A percentile compares a stretch with the other conserved stretches of the same genome.
phyloP scores from a whole-genome alignment of 495 filamentous ascomycete species.

The Amniculicola lignicola region DNA sequence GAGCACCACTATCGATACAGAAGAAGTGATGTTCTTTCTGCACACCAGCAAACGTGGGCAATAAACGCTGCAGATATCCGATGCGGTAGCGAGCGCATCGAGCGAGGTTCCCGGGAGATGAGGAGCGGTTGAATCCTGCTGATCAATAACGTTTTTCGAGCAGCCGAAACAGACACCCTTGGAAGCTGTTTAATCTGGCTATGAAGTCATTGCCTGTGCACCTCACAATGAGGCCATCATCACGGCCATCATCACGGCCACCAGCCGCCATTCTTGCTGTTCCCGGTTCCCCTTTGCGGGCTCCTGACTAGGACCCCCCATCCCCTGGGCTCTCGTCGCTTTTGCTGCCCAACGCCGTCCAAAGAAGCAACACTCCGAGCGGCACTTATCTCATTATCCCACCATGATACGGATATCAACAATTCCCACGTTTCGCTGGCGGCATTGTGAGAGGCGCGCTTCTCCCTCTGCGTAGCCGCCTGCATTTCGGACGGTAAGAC shows the following conservation, averaged over 20 bases:
- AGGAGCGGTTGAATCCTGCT: constrained; percentile 19
- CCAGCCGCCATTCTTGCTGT: background rate
- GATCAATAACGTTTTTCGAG: constrained; percentile 16
- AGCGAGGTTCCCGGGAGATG: constrained; percentile 8
- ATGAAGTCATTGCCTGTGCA: constrained; percentile 26
- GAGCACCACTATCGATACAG: background rate
- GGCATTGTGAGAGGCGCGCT: constrained; percentile 19
- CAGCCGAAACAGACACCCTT: constrained; percentile 3
- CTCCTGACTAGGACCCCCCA: background rate
- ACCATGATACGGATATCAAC: background rate
- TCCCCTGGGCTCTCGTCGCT: background rate
- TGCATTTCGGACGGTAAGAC: constrained; percentile 19
- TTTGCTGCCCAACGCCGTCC: constrained; percentile 6
- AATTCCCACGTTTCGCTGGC: constrained; percentile 18
- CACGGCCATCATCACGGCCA: background rate
- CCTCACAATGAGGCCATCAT: background rate
- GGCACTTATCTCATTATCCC: constrained; percentile 17
- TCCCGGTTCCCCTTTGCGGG: background rate
- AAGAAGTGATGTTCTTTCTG: background rate
- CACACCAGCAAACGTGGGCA: constrained; percentile 16
- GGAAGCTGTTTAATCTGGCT: too few relatives aligned
- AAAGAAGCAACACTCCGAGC: constrained; percentile 8
- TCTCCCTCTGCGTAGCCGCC: constrained; percentile 4
- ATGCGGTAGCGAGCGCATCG: constrained; percentile 11
- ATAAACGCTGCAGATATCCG: constrained; percentile 6